Evolutionary conservation across 192 early-diverging fungal genomes (phyloP).

Genomic region (Umbelopsis sp.): DNA sequence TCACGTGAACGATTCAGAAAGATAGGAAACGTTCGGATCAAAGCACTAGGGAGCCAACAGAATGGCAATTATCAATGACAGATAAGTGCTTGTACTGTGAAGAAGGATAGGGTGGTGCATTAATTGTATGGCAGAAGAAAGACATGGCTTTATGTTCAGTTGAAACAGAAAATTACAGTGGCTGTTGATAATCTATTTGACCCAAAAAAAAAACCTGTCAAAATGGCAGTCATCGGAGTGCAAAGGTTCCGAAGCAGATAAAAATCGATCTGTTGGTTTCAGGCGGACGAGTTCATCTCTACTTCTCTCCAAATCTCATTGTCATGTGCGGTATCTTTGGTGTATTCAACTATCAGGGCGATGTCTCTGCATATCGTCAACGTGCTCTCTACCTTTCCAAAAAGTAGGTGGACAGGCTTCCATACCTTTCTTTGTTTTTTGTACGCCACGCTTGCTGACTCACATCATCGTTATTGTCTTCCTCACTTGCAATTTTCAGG

Average conservation of each 20-base stretch:
- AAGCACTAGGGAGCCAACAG: not conserved
- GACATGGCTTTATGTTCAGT: not conserved
- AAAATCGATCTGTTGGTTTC: constrained; percentile 17
- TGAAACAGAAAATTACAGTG: not conserved
- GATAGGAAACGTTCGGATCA: not conserved
- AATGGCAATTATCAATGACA: too few relatives aligned
- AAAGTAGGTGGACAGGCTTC: constrained; percentile 56
- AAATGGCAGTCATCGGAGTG: constrained; percentile 7
- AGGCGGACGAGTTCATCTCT: not conserved
- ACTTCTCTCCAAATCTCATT: not conserved
- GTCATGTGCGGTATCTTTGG: constrained; percentile 98
- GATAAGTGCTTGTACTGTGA: too few relatives aligned
- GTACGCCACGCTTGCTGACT: not conserved
- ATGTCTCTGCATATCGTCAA: constrained; percentile 75
- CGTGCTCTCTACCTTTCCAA: constrained; percentile 86
- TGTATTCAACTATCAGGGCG: constrained; percentile 84
- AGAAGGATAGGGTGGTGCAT: too few relatives aligned
- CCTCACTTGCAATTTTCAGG: constrained; percentile 37
- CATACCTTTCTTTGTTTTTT: not conserved
- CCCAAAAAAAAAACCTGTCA: constrained; percentile 12
- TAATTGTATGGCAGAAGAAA: too few relatives aligned
- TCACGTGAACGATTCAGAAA: not conserved
- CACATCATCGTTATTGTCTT: not conserved
- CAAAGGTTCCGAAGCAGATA: constrained; percentile 14
- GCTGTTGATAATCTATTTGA: constrained; percentile 15